These are phyloP conservation scores for Didymellaceae sp. DNA, from an alignment of 2,329 filamentous ascomycete species.

Conservation along the genomic window DNA sequence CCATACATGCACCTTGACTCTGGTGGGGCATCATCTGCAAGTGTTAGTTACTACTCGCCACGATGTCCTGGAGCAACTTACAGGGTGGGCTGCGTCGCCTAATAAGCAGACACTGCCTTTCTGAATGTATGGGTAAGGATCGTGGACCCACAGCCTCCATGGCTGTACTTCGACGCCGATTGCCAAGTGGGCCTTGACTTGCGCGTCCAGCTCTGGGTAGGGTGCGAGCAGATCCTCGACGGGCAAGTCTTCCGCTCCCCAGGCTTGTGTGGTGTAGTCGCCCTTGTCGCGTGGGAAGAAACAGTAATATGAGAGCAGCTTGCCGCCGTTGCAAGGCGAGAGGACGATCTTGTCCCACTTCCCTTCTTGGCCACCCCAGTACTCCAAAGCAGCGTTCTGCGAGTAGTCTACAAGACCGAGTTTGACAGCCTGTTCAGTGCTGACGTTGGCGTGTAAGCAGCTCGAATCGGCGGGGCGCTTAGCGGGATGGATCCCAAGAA, in stretches of 20 bases:
- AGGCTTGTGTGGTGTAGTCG: constrained; percentile 67
- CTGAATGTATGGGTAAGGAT: constrained; percentile 65
- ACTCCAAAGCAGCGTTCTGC: constrained; percentile 66
- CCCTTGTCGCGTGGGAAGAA: constrained; percentile 68
- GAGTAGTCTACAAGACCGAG: constrained; percentile 70
- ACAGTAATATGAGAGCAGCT: constrained; percentile 72
- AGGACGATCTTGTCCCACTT: constrained; percentile 72
- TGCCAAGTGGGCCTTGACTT: constrained; percentile 63
- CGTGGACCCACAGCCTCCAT: constrained; percentile 70
- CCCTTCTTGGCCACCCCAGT: constrained; percentile 72
- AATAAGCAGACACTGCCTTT: constrained; percentile 63
- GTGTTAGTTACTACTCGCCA: not conserved
- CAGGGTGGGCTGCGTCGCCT: constrained; percentile 71
- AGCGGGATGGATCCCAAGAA: constrained; percentile 67
- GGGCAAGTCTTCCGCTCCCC: constrained; percentile 60
- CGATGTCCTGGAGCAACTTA: constrained; percentile 36
- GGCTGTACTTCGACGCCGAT: constrained; percentile 69
- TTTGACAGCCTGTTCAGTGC: constrained; percentile 64
- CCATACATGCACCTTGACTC: constrained; percentile 72
- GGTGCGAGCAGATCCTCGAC: constrained; percentile 66
- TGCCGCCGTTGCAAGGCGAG: constrained; percentile 71
- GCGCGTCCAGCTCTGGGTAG: constrained; percentile 65
- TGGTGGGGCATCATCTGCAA: constrained; percentile 72
- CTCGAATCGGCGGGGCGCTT: constrained; percentile 66
- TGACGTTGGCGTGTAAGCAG: constrained; percentile 70